Base-by-base conservation (phyloP, 2,329 filamentous ascomycete genomes). In the Botrytis hyacinthi region DNA sequence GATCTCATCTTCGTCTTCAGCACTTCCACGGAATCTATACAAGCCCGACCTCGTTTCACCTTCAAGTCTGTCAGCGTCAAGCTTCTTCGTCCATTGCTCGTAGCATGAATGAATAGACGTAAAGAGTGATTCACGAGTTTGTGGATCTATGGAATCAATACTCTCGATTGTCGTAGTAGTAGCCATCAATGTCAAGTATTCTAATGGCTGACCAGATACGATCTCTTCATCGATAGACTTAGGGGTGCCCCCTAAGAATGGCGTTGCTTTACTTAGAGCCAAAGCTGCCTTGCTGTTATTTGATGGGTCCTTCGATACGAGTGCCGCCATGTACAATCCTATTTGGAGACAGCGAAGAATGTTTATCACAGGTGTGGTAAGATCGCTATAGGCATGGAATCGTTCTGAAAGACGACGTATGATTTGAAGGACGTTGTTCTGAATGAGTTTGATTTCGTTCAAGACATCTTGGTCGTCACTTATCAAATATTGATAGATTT, bases 381-480 rank as follows among this genome's bases (percentile, higher is more conserved):
- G 89, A 80, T 99, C 96, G 75, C 94, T 93, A 79, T 98, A 98
- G 22, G 90, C 90, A 57, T 90, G 87, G 80, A 94, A 97, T 51
- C 90, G 87, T 44, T 88, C 85, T 2, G 86, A 87, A 12, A 99
- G 86, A 62, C 95, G 89, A 71, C 87, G 84, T 68, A 92, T 88
- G 57, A 97, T 88, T 75, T 92, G 89, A 10, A 85, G 83, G n/a
- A 96, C 84, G 73, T 90, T 90, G 54, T 85, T 83, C 68, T 85
- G 85, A 46, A 87, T 75, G 22, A 86, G 79, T 44, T 80, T 79
- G 35, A 84, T 79, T 74, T 82, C 83, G 70, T 83, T 77, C 26
- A 78, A 57, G 6, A 63, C 37, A 72, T 88, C 89, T 74, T 86
- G 84, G 71, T 84, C 74, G 40, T 73, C 66, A 35, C n/a, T 72